These are phyloP conservation scores for Halteria grandinella DNA, from an alignment of 73 alveolate species.

Conservation along the genomic window DNA sequence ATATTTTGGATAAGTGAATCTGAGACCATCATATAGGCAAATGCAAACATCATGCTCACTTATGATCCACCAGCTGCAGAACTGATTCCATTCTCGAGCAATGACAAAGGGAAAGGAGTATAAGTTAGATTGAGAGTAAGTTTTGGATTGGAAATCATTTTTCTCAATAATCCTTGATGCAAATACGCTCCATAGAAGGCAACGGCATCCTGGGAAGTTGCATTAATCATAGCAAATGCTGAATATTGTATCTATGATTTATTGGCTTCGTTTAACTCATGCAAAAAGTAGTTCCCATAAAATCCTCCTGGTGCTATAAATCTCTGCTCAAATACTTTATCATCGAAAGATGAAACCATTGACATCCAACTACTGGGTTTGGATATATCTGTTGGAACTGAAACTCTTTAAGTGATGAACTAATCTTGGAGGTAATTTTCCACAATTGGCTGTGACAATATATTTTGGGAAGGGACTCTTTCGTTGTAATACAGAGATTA, in stretches of 20 bases:
- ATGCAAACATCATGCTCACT: conserved; percentile 44
- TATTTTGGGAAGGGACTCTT: background rate
- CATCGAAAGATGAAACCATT: background rate
- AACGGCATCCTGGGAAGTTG: conserved; percentile 33
- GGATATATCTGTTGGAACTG: background rate
- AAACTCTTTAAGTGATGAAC: background rate
- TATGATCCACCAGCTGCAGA: conserved; percentile 46
- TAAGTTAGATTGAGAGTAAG: background rate
- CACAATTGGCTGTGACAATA: background rate
- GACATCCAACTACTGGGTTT: background rate
- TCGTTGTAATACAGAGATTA: background rate
- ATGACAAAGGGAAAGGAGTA: conserved; percentile 47
- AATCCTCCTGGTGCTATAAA: no score
- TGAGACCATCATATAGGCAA: conserved; percentile 57
- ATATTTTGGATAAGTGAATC: conserved; percentile 69
- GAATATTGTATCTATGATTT: background rate
- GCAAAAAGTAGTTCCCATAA: no score
- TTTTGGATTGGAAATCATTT: background rate
- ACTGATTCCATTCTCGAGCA: conserved; percentile 1
- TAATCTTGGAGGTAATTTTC: background rate
- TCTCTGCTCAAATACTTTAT: no score
- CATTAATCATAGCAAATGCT: conserved; percentile 14
- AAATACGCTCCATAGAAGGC: conserved; percentile 16
- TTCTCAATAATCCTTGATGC: conserved; percentile 12
- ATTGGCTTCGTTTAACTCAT: background rate